phyloP scores from a whole-genome alignment of 495 filamentous ascomycete genomes.

The Gamarada debralockiae region DNA sequence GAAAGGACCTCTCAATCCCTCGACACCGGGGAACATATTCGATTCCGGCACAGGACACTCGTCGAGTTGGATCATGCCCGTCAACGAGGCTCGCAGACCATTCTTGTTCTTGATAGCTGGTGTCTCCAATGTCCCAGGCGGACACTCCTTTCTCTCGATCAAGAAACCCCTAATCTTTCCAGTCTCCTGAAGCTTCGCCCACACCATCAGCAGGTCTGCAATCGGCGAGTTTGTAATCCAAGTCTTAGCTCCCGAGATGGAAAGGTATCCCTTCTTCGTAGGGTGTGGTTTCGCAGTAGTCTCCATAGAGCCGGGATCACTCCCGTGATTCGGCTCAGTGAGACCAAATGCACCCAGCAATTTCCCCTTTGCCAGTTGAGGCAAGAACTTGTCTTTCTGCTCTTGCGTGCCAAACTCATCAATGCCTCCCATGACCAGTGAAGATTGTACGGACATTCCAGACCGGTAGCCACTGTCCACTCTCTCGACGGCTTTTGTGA shows the following conservation, averaged over 20 bases:
- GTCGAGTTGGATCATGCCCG: conserved; percentile 96
- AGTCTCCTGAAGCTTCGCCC: conserved; percentile 87
- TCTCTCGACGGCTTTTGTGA: conserved; percentile 92
- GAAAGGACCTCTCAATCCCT: conserved; percentile 87
- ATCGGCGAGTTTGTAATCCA: conserved; percentile 99
- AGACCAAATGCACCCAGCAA: conserved; percentile 88
- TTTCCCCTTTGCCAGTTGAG: conserved; percentile 80
- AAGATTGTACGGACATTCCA: conserved; percentile 94
- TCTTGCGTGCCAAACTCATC: conserved; percentile 87
- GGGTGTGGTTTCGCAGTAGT: conserved; percentile 82
- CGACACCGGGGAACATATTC: conserved; percentile 91
- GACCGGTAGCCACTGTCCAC: conserved; percentile 95
- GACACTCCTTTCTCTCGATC: conserved; percentile 76
- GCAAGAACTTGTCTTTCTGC: conserved; percentile 85
- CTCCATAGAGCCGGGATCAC: conserved; percentile 96
- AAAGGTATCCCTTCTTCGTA: conserved; percentile 77
- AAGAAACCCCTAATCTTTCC: conserved; percentile 96
- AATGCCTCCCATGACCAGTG: conserved; percentile 95
- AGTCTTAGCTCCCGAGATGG: conserved; percentile 84
- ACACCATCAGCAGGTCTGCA: conserved; percentile 84
- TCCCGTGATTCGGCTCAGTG: conserved; percentile 97
- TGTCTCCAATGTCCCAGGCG: conserved; percentile 84
- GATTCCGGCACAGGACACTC: conserved; percentile 81
- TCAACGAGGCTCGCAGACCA: conserved; percentile 87
- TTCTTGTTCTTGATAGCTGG: conserved; percentile 94